Evolutionary conservation across 257 asterid species (phyloP).

Genomic region (Scutellaria minor): DNA sequence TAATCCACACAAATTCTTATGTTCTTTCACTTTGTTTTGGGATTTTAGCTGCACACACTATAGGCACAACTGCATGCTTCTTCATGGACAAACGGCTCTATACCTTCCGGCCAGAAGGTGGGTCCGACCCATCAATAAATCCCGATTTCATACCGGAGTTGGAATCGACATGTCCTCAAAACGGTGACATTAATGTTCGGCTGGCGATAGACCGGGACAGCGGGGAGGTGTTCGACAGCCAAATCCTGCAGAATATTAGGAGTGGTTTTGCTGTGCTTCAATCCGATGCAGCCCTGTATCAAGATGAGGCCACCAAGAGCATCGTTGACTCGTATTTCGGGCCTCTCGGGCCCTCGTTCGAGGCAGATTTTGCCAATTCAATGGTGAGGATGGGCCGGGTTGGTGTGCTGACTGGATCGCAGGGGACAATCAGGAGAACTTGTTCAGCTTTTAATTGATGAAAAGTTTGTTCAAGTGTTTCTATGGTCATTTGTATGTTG

Average conservation of each 20-base stretch:
- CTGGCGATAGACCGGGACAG: conserved; percentile 67
- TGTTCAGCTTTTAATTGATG: conserved; percentile 56
- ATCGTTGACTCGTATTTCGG: conserved; percentile 80
- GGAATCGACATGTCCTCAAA: conserved; percentile 54
- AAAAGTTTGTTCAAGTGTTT: too few relatives aligned
- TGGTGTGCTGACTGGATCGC: conserved; percentile 62
- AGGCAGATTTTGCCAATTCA: conserved; percentile 64
- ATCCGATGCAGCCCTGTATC: conserved; percentile 74
- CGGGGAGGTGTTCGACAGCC: conserved; percentile 52
- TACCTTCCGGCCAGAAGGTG: conserved; percentile 50
- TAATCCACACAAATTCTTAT: neutral
- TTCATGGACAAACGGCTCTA: conserved; percentile 81
- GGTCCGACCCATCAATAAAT: conserved; percentile 76
- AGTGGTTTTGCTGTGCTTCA: conserved; percentile 73
- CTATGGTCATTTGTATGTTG: neutral
- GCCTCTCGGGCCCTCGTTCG: conserved; percentile 55
- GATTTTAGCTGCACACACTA: conserved; percentile 72
- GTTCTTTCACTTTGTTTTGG: neutral
- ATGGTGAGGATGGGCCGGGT: conserved; percentile 82
- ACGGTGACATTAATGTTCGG: conserved; percentile 59
- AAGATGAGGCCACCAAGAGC: conserved; percentile 52
- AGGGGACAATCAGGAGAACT: conserved; percentile 70
- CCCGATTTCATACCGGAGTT: conserved; percentile 65
- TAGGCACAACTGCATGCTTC: conserved; percentile 94
- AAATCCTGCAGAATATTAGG: conserved; percentile 61